phyloP scores from a whole-genome alignment of 768 basidiomycete genomes.

The Scleroderma bovista region DNA sequence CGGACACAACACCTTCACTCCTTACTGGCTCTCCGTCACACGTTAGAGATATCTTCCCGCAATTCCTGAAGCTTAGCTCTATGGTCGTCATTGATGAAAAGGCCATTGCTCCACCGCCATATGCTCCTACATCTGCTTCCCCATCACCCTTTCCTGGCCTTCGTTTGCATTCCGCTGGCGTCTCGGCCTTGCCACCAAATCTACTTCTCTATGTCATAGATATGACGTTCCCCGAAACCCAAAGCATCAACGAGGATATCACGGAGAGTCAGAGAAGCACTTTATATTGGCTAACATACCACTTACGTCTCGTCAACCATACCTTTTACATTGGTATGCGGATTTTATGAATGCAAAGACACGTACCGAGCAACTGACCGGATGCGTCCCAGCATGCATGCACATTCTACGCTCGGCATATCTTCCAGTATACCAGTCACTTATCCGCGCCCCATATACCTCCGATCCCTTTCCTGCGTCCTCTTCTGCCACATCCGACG shows the following conservation, averaged over 20 bases:
- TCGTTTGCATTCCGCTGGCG: constrained; percentile 1
- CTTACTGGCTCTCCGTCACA: too few relatives aligned
- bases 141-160: constrained; percentile 33
- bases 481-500: constrained; percentile 15
- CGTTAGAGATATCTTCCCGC: too few relatives aligned
- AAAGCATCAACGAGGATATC: constrained; percentile 35
- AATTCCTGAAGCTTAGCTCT: not conserved
- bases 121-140: constrained; percentile 13
- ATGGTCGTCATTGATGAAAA: constrained; percentile 48
- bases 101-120: constrained; percentile 31
- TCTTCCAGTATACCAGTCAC: constrained; percentile 55
- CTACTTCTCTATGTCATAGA: constrained; percentile 68
- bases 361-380: not conserved
- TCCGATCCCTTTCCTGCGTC: constrained; percentile 72
- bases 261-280: constrained; percentile 56
- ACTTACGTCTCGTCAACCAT: constrained; percentile 45
- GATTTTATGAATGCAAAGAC: not conserved
- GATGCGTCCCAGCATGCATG: constrained; percentile 55
- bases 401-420: constrained; percentile 75
- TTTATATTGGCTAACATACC: constrained; percentile 63
- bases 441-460: constrained; percentile 64
- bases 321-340: constrained; percentile 37
- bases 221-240: constrained; percentile 49
- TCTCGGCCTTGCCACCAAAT: constrained; percentile 49
- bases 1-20: too few relatives aligned